A percentile compares a stretch with the other conserved stretches of the same genome.
These are phyloP conservation scores for Yamadazyma dendronema DNA, from an alignment of 1,139 yeast genomes.

Conservation along the genomic window DNA sequence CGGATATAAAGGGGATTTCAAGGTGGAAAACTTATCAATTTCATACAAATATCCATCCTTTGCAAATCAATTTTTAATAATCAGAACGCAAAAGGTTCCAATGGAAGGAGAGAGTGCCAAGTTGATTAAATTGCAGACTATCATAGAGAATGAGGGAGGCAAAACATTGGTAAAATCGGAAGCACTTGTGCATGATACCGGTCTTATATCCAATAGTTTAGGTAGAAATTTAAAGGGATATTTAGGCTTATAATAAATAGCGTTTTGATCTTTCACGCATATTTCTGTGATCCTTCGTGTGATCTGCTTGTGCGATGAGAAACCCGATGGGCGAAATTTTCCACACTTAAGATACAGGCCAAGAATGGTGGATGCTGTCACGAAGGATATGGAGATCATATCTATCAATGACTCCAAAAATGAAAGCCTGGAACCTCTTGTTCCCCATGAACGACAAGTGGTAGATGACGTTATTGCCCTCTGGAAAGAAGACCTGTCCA, in stretches of 20 bases:
- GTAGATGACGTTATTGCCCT: conserved; percentile 59
- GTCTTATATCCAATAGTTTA: conserved; percentile 25
- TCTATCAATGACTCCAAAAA: conserved; percentile 31
- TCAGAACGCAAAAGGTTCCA: conserved; percentile 47
- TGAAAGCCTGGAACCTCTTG: conserved; percentile 28
- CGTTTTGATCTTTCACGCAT: not conserved
- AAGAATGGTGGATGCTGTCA: conserved; percentile 7
- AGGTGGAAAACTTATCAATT: conserved; percentile 51
- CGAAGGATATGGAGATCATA: conserved; percentile 24
- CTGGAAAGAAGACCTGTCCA: conserved; percentile 68
- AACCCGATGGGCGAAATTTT: conserved; percentile 6
- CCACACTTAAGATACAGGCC: not conserved
- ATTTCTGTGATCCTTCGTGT: not conserved
- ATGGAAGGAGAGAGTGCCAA: conserved; percentile 24
- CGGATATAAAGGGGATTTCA: conserved; percentile 39
- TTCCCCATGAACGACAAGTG: conserved; percentile 65
- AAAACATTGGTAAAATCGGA: conserved; percentile 35
- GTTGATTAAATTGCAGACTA: conserved; percentile 28
- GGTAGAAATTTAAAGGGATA: conserved; percentile 10
- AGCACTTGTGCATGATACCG: conserved; percentile 41
- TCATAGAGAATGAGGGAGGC: conserved; percentile 36
- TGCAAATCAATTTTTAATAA: conserved; percentile 74
- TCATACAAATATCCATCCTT: conserved; percentile 71
- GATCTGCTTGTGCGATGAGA: conserved; percentile 1
- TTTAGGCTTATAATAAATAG: conserved; percentile 5